Base-by-base conservation (phyloP, 2,329 filamentous ascomycete species). In the Trichoderma sp. region DNA sequence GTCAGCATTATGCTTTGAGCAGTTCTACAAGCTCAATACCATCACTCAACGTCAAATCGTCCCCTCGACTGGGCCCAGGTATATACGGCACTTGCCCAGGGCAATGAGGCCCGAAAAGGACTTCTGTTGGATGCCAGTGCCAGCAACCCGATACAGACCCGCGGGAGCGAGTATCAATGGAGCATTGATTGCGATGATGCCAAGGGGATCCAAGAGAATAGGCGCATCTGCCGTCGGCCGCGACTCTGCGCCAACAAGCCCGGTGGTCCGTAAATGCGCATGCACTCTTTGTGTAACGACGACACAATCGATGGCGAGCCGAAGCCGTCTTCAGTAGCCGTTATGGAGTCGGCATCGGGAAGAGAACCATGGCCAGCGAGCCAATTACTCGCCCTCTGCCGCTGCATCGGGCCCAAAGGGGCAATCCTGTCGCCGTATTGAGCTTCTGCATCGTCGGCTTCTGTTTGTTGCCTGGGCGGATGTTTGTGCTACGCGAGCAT, bases 321-420 rank as follows among this genome's bases (percentile, higher is more conserved):
- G 48, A 61, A 61, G 58, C 48, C 58, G 39, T 61, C 47, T 61
- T 44, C 58, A 61, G 39, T 48, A 52, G 28, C 39, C 58, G 41
- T 48, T 21, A 61, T 34, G 48, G 48, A 52, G 47, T 30, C 58
- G 47, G 58, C 58, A 52, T 45, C 47, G 58, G 48, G 47, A 61
- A 52, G 58, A 52, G 34, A 30, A 28, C 26, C 48, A 26, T 44
- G 48, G 48, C 26, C 34, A 28, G 24, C 58, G 50, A 43, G 30
- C 58, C 58, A 51, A 45, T 52, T n/a, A 44, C 30, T 28, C 28
- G 39, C 21, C 44, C 9, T 48, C 48, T 15, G 39, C 34, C 44
- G 58, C 58, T 61, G 58, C 58, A 61, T 19, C 34, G 34, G 34
- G 39, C 48, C 48, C 24, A 44, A 61, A 61, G 7, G 15, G 58